Evolutionary conservation across 2,329 filamentous ascomycete genomes (phyloP), one percentile per base, ranked within the genome.

Genomic region (Neopestalotiopsis sp.): DNA sequence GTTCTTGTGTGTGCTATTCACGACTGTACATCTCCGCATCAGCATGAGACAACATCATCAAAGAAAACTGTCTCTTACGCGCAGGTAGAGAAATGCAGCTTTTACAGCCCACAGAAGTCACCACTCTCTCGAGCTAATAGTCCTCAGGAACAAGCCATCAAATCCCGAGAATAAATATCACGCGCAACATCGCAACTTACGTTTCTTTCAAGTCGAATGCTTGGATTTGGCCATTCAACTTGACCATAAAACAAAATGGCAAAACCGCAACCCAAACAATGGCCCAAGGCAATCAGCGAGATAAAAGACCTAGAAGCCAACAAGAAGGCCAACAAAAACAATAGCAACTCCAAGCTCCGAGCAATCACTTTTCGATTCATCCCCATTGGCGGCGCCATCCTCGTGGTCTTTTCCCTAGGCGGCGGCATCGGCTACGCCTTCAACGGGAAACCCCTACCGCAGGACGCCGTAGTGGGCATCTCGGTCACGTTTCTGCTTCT

Each of bases 281-380:
- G 24, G 24, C 4, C 17, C 12, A 14, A 20, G 28, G 34, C 32
- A 3, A 34, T 17, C 32, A 62, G 28, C 60, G 45, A 40, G 14
- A 30, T 5, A 1, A 61, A 13, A 30, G 34, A 38, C 34, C 34
- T 38, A 6, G 42, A 20, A 28, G 20, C 32, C 24, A 57, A 28
- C 38, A 28, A 28, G 24, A 28, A 38, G 34, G 5, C 14, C 7
- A 6, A 24, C 20, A 67, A 69, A 24, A 65, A 24, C 42, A 68
- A 10, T 10, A 38, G 34, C 34, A 6, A 40, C 5, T 38, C 66
- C 28, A 69, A 69, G 30, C 68, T 77, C 20, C 72, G 70, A 65
- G 70, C 75, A 34, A 69, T 74, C 61, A 77, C 73, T 7, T 74
- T 69, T 34, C 74, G 72, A 59, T 42, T 75, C 6, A 73, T 78